phyloP scores from a whole-genome alignment of 176 grass and related monocot species.

The Oryza punctata region DNA sequence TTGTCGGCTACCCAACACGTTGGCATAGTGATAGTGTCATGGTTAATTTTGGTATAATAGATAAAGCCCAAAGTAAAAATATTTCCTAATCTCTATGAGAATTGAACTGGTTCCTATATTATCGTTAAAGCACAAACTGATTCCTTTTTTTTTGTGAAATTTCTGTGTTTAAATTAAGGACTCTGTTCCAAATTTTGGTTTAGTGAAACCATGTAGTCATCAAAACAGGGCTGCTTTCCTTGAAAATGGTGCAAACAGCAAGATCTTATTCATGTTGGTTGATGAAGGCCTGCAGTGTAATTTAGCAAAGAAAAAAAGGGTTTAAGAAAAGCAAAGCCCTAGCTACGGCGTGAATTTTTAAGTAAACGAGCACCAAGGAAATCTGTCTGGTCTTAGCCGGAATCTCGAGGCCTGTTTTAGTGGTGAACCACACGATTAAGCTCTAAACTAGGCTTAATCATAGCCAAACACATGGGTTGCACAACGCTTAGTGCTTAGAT shows the following conservation, averaged over 20 bases:
- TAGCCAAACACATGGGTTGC: background rate
- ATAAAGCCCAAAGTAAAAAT: background rate
- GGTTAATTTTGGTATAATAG: slow-evolving; percentile 11
- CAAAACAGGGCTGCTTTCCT: no score
- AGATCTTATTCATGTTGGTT: no score
- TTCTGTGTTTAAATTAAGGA: background rate
- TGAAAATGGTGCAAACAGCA: no score
- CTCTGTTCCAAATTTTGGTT: background rate
- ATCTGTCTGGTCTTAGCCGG: slow-evolving; percentile 32
- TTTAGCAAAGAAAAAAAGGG: no score
- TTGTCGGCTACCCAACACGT: slow-evolving; percentile 9
- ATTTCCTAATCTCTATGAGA: background rate
- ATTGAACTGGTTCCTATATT: background rate
- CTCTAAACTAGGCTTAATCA: slow-evolving; percentile 2
- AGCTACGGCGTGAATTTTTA: background rate
- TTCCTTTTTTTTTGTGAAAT: background rate
- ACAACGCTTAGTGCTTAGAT: background rate
- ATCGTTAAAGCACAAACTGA: no score
- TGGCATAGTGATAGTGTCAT: background rate
- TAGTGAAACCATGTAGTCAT: no score
- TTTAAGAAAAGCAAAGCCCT: background rate
- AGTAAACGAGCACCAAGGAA: slow-evolving; percentile 20
- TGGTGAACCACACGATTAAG: slow-evolving; percentile 5
- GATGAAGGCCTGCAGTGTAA: no score
- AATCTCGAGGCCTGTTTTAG: slow-evolving; percentile 25